Evolutionary conservation across 2,329 filamentous ascomycete species (phyloP), one percentile per base, ranked within the genome.

Genomic region (Alternaria angustiovoidea): DNA sequence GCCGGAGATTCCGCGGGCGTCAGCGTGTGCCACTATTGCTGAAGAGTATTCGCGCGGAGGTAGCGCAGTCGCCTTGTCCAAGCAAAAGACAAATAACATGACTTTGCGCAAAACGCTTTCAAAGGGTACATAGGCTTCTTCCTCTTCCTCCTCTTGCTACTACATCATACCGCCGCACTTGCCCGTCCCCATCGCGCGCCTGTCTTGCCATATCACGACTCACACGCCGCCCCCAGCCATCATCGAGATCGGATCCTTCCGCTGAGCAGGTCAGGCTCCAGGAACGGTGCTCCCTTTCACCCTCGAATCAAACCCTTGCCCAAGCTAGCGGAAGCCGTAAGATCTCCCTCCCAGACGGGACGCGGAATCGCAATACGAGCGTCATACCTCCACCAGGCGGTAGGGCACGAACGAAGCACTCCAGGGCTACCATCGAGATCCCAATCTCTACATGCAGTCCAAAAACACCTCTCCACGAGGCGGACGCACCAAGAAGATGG

Each of bases 321-420:
- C 48, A 48, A 43, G 34, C 59, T 62, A 62, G 61, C 53, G 61
- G 62, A 53, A 57, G 57, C 62, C 63, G 62, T 67, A 51, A 71
- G 67, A 67, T 66, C 63, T 28, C 22, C 58, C 67, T 48, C 43
- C 56, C 65, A 65, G 65, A 61, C 66, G 57, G 61, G 60, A 67
- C 62, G 59, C 67, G 57, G 67, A 55, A 66, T 44, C 60, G 46
- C 61, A 49, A 63, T 49, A 62, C 53, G 63, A 57, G 69, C 73
- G 71, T 75, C 72, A 75, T 70, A 72, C 56, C 63, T 67, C 61
- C 60, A 64, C 62, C 61, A 52, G 60, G 59, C 47, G 51, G 56
- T 36, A 54, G 54, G 51, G 44, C 57, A 51, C 59, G 57, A 26
- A 34, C 32, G 28, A 43, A 39, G 38, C 46, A 52, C 28, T n/a